Evolutionary conservation across 2,329 filamentous ascomycete species (phyloP).

Genomic region (Fusarium oxysporum): DNA sequence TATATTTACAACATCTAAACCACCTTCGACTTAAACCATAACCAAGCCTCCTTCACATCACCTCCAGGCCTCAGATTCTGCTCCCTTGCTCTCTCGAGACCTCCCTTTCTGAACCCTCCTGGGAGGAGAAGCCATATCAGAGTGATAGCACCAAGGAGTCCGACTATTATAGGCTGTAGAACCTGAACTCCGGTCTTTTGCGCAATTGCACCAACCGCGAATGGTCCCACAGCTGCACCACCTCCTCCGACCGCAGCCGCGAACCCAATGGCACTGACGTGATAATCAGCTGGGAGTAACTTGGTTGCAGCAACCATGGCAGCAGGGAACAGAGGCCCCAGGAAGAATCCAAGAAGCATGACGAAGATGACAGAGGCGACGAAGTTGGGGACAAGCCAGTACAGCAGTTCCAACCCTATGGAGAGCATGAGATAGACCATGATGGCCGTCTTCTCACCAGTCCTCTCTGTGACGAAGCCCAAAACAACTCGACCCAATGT

Average conservation of each 20-base stretch:
- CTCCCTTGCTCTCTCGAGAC: constrained; percentile 55
- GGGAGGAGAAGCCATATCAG: constrained; percentile 60
- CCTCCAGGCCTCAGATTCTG: constrained; percentile 52
- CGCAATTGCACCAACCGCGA: constrained; percentile 77
- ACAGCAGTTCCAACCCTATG: constrained; percentile 75
- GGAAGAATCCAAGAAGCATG: constrained; percentile 79
- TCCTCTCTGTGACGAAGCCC: constrained; percentile 78
- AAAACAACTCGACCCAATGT: constrained; percentile 78
- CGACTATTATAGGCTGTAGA: constrained; percentile 67
- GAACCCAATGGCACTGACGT: constrained; percentile 85
- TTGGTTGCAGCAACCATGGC: constrained; percentile 80
- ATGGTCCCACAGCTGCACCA: constrained; percentile 74
- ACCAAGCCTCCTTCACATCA: constrained; percentile 41
- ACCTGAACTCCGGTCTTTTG: constrained; percentile 66
- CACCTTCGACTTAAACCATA: constrained; percentile 24
- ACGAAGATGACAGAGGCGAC: constrained; percentile 79
- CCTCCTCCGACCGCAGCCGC: constrained; percentile 80
- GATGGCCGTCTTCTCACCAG: constrained; percentile 78
- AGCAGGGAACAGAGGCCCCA: constrained; percentile 83
- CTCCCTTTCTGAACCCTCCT: constrained; percentile 53
- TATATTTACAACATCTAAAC: neutral
- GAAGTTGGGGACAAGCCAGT: constrained; percentile 85
- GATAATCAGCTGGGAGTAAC: constrained; percentile 76
- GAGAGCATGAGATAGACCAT: constrained; percentile 71
- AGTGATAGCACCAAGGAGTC: constrained; percentile 59